These are phyloP conservation scores for Xerocomus alliaceus DNA, from an alignment of 1,284 basidiomycete genomes.

Conservation along the genomic window DNA sequence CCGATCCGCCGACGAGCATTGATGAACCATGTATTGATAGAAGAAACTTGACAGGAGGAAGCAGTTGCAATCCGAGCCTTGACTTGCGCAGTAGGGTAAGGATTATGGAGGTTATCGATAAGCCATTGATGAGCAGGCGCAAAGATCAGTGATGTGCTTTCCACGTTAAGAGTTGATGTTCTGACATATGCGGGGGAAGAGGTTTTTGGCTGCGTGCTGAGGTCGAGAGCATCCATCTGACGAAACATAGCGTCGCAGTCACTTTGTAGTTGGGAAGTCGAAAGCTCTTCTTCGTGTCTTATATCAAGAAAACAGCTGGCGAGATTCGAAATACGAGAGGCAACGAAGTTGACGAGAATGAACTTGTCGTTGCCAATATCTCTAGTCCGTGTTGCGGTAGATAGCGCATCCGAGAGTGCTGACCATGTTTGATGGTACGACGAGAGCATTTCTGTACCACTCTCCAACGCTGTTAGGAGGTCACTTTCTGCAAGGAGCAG, in stretches of 20 bases:
- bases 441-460: background rate
- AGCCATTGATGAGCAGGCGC: slow-evolving; percentile 41
- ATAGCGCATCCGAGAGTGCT: background rate
- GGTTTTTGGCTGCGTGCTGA: background rate
- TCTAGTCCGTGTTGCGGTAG: background rate
- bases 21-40: slow-evolving; percentile 56
- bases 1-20: slow-evolving; percentile 57
- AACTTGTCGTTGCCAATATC: background rate
- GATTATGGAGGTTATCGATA: slow-evolving; percentile 53
- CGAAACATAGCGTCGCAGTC: slow-evolving; percentile 21
- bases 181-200: background rate
- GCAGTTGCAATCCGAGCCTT: slow-evolving; percentile 21
- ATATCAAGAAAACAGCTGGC: slow-evolving; percentile 18
- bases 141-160: background rate
- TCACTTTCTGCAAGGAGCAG: slow-evolving; percentile 9
- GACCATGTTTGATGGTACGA: slow-evolving; percentile 18
- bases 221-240: slow-evolving; percentile 3
- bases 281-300: background rate
- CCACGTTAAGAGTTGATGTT: background rate
- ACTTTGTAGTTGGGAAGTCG: background rate
- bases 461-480: slow-evolving; percentile 3
- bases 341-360: background rate
- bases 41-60: slow-evolving; percentile 19
- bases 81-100: slow-evolving; percentile 52
- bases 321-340: slow-evolving; percentile 13